Evolutionary conservation across 2,329 filamentous ascomycete genomes (phyloP).

Genomic region (Phaeosphaeria sp.): DNA sequence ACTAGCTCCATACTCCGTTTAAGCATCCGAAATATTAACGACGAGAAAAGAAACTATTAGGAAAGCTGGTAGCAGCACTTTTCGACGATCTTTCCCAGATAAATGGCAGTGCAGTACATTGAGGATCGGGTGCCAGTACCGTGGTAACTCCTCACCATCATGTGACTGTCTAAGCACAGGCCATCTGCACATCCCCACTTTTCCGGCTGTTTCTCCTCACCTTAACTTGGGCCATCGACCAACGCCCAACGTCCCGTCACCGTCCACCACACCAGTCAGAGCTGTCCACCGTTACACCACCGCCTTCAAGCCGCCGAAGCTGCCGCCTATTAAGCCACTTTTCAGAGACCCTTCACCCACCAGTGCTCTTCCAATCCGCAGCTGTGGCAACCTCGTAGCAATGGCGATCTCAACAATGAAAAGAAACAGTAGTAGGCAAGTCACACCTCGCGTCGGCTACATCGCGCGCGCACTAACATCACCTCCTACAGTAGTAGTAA

Average conservation of each 20-base stretch:
- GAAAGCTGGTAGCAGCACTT: too few species aligned
- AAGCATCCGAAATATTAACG: too few species aligned
- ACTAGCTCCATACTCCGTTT: too few species aligned
- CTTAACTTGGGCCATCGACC: not conserved
- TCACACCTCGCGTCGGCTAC: not conserved
- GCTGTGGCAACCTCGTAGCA: conserved; percentile 58
- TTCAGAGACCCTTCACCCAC: not conserved
- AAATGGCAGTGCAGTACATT: too few species aligned
- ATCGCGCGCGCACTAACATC: conserved; percentile 2
- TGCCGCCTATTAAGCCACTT: not conserved
- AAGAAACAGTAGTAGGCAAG: conserved; percentile 66
- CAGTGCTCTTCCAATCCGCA: conserved; percentile 20
- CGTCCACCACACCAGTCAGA: not conserved
- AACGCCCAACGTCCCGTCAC: not conserved
- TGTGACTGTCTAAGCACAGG: not conserved
- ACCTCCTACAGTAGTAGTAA: conserved; percentile 69
- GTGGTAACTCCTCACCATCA: not conserved
- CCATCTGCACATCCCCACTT: too few species aligned
- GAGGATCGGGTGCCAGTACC: too few species aligned
- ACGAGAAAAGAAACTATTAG: too few species aligned
- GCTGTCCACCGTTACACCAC: not conserved
- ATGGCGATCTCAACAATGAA: conserved; percentile 75
- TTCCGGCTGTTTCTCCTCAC: not conserved
- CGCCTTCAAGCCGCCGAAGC: not conserved
- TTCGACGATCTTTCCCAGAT: too few species aligned